phyloP scores from a whole-genome alignment of 176 grass and related monocot species.

The Cocos nucifera region DNA sequence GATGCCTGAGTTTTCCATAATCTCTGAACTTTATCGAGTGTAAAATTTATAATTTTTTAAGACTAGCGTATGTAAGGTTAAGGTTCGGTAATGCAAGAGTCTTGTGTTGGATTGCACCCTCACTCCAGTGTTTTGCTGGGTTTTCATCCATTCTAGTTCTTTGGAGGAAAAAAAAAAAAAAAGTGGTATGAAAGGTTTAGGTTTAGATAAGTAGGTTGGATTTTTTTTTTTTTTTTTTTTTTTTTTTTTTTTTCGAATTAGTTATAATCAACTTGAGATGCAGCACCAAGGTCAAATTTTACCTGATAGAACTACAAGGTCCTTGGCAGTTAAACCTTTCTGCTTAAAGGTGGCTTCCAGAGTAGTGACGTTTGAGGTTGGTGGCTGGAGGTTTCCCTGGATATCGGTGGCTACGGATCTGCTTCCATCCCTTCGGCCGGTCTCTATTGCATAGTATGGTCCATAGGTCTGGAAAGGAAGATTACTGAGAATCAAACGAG shows the following conservation, averaged over 20 bases:
- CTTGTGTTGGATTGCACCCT: too few relatives aligned
- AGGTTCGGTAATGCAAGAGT: too few relatives aligned
- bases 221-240: neutral
- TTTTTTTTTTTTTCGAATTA: neutral
- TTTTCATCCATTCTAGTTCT: too few relatives aligned
- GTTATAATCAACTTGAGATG: neutral
- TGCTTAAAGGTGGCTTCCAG: constrained; percentile 32
- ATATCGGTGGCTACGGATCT: constrained; percentile 29
- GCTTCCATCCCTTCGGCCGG: constrained; percentile 43
- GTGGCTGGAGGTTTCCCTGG: constrained; percentile 24
- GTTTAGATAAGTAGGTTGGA: too few relatives aligned
- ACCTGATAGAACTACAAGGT: constrained; percentile 52
- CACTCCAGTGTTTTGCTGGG: too few relatives aligned
- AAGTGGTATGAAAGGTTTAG: too few relatives aligned
- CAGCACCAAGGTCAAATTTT: neutral
- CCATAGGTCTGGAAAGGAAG: constrained; percentile 30
- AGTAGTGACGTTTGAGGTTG: constrained; percentile 22
- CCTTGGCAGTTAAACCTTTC: constrained; percentile 35
- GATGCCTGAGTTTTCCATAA: too few relatives aligned
- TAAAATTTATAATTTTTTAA: too few relatives aligned
- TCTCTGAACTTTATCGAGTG: too few relatives aligned
- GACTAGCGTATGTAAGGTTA: too few relatives aligned
- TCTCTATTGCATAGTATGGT: constrained; percentile 33
- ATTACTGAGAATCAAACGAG: too few relatives aligned
- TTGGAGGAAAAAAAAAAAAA: too few relatives aligned